These are phyloP conservation scores for Amphibolis antarctica DNA, from an alignment of 106 monocot species.

Conservation along the genomic window DNA sequence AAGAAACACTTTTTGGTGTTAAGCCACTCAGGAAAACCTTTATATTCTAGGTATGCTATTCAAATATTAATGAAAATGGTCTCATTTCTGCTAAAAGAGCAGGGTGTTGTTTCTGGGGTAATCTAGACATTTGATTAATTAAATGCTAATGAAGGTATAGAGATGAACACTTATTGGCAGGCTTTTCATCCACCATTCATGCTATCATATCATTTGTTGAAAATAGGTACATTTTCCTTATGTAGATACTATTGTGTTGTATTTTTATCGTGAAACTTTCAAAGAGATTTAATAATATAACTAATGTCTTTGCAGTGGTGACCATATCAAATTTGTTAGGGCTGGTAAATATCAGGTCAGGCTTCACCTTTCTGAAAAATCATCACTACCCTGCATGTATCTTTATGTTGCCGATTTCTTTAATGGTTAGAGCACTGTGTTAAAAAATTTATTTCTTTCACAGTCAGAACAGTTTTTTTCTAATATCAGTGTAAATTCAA, in stretches of 20 bases:
- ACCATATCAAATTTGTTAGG: constrained; percentile 71
- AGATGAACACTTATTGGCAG: constrained; percentile 94
- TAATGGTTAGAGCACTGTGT: too few relatives aligned
- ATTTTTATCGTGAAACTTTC: not conserved
- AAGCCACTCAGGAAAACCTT: constrained; percentile 94
- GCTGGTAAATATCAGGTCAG: constrained; percentile 94
- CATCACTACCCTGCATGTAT: not conserved
- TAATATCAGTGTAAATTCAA: too few relatives aligned
- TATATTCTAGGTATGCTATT: constrained; percentile 62
- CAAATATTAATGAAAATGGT: not conserved
- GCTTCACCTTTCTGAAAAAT: not conserved
- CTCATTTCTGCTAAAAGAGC: not conserved
- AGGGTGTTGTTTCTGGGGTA: not conserved
- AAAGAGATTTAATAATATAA: constrained; percentile 4
- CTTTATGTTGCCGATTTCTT: not conserved
- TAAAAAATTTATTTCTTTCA: too few relatives aligned
- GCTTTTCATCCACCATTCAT: constrained; percentile 94
- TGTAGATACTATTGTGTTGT: not conserved
- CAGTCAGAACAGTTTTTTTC: too few relatives aligned
- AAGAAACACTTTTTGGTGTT: constrained; percentile 90
- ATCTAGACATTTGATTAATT: not conserved
- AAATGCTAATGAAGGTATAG: constrained; percentile 57
- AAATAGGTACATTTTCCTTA: constrained; percentile 52
- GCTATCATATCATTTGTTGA: constrained; percentile 99
- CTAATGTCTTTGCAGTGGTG: constrained; percentile 51